Conservation (phyloP, 2,329 filamentous ascomycete species). For the Diaporthe citriasiana region DNA sequence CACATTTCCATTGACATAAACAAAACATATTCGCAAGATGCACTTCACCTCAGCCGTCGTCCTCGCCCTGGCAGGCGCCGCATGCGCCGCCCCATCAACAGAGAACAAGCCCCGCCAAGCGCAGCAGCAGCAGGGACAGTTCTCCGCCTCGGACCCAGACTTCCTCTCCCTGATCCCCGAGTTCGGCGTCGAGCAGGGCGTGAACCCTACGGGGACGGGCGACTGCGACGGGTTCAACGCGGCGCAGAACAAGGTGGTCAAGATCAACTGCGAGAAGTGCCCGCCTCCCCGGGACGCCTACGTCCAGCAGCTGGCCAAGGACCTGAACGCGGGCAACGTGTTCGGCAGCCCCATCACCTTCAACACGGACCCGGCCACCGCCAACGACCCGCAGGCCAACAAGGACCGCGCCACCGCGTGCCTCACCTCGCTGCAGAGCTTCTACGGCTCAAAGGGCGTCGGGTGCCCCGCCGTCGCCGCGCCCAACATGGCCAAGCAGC, state of each 20-base stretch:
- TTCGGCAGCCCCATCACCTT: conserved; percentile 9
- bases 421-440: conserved; percentile 28
- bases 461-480: conserved; percentile 30
- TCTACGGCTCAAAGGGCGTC: conserved; percentile 30
- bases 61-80: conserved; percentile 14
- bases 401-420: conserved; percentile 32
- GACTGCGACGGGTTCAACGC: conserved; percentile 31
- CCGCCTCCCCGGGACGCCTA: conserved; percentile 52
- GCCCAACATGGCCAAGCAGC: conserved; percentile 31
- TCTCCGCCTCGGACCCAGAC: conserved; percentile 16
- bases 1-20: not conserved
- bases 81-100: conserved; percentile 15
- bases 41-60: conserved; percentile 16
- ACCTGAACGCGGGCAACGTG: conserved; percentile 54
- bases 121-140: conserved; percentile 24
- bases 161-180: conserved; percentile 28
- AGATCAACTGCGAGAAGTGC: conserved; percentile 48
- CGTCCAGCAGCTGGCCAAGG: conserved; percentile 56
- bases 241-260: conserved; percentile 18
- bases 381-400: conserved; percentile 21
- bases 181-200: conserved; percentile 19
- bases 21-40: not conserved
- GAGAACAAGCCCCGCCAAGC: conserved; percentile 28
- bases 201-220: conserved; percentile 23
- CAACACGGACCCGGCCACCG: conserved; percentile 22